phyloP scores from a whole-genome alignment of 164 flowering plant genomes.

The Magnolia changhungtana region DNA sequence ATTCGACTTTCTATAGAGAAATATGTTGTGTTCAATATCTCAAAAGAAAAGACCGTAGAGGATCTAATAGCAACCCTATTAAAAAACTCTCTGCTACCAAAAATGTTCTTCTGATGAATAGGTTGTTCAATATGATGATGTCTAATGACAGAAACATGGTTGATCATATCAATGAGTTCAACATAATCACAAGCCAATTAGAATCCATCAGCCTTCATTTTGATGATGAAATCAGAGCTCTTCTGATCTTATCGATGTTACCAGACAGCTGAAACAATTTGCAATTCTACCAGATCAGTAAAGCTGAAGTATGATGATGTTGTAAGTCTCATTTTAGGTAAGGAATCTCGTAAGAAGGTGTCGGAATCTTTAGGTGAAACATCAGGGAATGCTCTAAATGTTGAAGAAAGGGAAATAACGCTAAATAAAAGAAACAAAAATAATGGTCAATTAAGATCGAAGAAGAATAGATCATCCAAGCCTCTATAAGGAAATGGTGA shows the following conservation, averaged over 20 bases:
- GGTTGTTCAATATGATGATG: not conserved
- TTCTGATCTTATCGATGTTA: not conserved
- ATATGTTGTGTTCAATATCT: not conserved
- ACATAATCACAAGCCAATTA: not conserved
- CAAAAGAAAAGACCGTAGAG: not conserved
- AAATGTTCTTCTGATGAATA: not conserved
- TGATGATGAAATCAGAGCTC: not conserved
- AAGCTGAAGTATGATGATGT: not conserved
- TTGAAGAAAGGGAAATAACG: too few species aligned
- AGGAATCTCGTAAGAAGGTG: slow-evolving; percentile 1
- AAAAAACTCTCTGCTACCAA: not conserved
- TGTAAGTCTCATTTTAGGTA: not conserved
- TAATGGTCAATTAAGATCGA: too few species aligned
- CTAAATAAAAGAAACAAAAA: too few species aligned
- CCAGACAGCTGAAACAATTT: slow-evolving; percentile 4
- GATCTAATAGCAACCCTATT: not conserved
- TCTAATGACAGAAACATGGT: not conserved
- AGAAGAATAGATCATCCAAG: too few species aligned
- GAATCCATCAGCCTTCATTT: not conserved
- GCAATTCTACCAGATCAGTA: not conserved
- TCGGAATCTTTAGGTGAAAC: not conserved
- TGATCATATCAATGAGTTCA: not conserved
- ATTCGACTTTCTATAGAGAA: not conserved
- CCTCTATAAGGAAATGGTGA: too few species aligned
- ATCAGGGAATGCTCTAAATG: not conserved